Base-by-base conservation (phyloP, 2,329 filamentous ascomycete genomes). In the Chaetomium olivaceum region DNA sequence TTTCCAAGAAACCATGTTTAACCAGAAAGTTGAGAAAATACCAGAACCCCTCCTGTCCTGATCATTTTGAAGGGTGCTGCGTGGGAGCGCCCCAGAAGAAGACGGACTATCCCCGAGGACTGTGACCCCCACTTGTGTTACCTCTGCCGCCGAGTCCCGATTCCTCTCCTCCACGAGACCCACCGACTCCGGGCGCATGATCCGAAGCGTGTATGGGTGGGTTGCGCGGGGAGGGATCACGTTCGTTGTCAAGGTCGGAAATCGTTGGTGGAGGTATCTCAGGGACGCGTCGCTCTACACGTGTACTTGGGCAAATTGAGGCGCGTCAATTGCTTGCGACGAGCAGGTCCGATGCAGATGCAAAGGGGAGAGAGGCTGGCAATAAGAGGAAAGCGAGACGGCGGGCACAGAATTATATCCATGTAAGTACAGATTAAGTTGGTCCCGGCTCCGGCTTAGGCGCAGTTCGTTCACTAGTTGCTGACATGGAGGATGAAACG, bases 1-100 rank as follows among this genome's bases (percentile, higher is more conserved):
- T 8, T 3, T 62, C 67, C 65, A 65, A 7, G 64, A 56, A 43
- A 51, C 31, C 69, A 68, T 69, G 54, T 56, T 63, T 29, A 62
- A 54, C 23, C 62, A 55, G 2, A 65, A 6, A 23, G 36, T 8
- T 3, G 64, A 56, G 9, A 65, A 31, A 21, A 67, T n/a, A 29
- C n/a, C 31, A 21, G 27, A 27, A n/a, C n/a, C 36, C 23, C n/a
- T 19, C 23, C n/a, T 12, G 9, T 11, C 29, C 19, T 21, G 51
- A 27, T 3, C 16, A 16, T 19, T n/a, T 7, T 43, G 55, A 19
- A 25, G 12, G 27, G 52, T 0, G 16, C 21, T 59, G 14, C 11
- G 36, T 19, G 50, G 11, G 36, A n/a, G 21, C 29, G 52, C 21
- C 29, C 39, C 33, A 23, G 36, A 31, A 36, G 39, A 33, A 29